Base-by-base conservation (phyloP, 2,329 filamentous ascomycete species). In the Colletotrichum chlorophyti region DNA sequence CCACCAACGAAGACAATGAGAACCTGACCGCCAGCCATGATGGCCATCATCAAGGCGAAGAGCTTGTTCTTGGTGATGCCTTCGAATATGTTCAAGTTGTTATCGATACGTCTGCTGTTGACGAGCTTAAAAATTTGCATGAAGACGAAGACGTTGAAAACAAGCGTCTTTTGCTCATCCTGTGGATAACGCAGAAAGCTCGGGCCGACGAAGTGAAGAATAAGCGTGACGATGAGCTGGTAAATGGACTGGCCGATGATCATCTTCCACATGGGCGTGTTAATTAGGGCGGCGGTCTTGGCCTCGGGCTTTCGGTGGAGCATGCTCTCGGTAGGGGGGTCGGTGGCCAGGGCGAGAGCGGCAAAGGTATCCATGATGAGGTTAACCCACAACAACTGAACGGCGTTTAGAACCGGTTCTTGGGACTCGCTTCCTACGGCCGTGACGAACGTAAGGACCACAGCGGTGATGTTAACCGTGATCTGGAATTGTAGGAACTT, bases 291-390 rank as follows among this genome's bases (percentile, higher is more conserved):
- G 6, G 89, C 88, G 26, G 84, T 88, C 69, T 92, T 93, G 3
- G 87, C 83, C 58, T 91, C 86, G 1, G 91, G 91, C 68, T 90
- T 90, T 32, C 90, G 83, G 61, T 90, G 76, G n/a, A 91, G 78
- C 54, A 91, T 86, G 62, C 81, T 84, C 60, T 83, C 81, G 2
- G 85, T 88, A 1, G 89, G 89, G n/a, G 88, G 86, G 71, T 91
- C 89, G 3, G 88, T 91, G 4, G 88, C 88, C 41, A 91, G 81
- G 21, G 90, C 90, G n/a, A 92, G 78, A 21, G 90, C 90, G 26
- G 90, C 90, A 69, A 93, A 91, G 0, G 90, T 93, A 68, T 93
- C 90, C 90, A 93, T 93, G 71, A 93, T 93, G 59, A 93, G 78
- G 65, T 93, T 93, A 65, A 93, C 89, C 90, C 90, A 93, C 17